These are phyloP conservation scores for Apiospora koreana DNA, from an alignment of 2,329 filamentous ascomycete species.

Conservation along the genomic window DNA sequence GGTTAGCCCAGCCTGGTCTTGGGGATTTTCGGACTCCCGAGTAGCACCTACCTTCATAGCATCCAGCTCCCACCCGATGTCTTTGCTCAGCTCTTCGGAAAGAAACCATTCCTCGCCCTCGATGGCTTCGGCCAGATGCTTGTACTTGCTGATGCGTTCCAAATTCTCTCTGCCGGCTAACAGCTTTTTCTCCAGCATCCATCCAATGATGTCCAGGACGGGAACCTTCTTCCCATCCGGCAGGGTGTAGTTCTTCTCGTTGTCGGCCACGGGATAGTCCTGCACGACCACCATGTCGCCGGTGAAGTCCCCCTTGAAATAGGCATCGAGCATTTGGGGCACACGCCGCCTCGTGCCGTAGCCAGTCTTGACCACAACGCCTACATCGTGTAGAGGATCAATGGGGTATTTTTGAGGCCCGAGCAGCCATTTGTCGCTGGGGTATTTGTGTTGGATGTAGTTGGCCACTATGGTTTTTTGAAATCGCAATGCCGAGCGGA, in stretches of 20 bases:
- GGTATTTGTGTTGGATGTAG: slow-evolving; percentile 30
- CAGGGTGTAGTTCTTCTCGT: slow-evolving; percentile 25
- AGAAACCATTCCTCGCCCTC: slow-evolving; percentile 35
- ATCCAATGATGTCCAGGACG: slow-evolving; percentile 33
- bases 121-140: slow-evolving; percentile 31
- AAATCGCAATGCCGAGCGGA: slow-evolving; percentile 32
- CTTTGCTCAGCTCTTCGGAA: slow-evolving; percentile 31
- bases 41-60: slow-evolving; percentile 35
- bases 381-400: slow-evolving; percentile 47
- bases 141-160: slow-evolving; percentile 34
- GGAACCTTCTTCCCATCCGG: slow-evolving; percentile 29
- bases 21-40: too few relatives aligned
- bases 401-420: slow-evolving; percentile 41
- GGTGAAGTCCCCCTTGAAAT: slow-evolving; percentile 41
- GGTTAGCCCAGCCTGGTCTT: background rate
- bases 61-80: slow-evolving; percentile 36
- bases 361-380: slow-evolving; percentile 56
- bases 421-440: slow-evolving; percentile 45
- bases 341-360: slow-evolving; percentile 55
- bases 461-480: slow-evolving; percentile 29
- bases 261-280: slow-evolving; percentile 44
- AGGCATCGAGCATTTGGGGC: slow-evolving; percentile 46
- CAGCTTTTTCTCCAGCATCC: slow-evolving; percentile 31
- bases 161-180: slow-evolving; percentile 28
- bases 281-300: slow-evolving; percentile 49